Percentiles rank a stretch among this genome's conserved stretches.
phyloP scores from a whole-genome alignment of 2,329 filamentous ascomycete species.

The Ophiocordyceps camponoti-floridani region DNA sequence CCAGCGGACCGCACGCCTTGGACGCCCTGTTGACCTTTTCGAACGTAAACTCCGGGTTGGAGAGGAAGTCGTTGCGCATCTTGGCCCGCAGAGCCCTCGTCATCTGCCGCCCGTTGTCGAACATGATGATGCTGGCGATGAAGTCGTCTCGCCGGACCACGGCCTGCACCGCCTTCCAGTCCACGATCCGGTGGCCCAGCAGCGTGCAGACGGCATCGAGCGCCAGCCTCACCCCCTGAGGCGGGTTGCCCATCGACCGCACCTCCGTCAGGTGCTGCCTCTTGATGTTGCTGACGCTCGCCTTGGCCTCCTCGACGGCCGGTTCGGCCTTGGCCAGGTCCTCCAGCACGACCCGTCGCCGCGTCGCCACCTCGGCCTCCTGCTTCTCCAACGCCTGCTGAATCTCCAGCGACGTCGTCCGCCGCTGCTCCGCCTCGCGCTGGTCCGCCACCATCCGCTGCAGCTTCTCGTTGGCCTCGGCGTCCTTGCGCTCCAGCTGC shows the following conservation, averaged over 20 bases:
- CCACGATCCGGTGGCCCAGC: conserved; percentile 73
- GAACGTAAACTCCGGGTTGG: conserved; percentile 88
- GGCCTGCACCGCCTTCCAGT: conserved; percentile 81
- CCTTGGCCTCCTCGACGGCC: conserved; percentile 80
- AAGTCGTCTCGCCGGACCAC: conserved; percentile 89
- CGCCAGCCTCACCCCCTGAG: conserved; percentile 75
- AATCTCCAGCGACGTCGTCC: conserved; percentile 74
- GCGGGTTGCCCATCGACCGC: conserved; percentile 87
- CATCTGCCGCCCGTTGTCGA: conserved; percentile 92
- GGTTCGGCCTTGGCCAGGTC: conserved; percentile 87
- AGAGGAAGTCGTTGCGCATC: conserved; percentile 86
- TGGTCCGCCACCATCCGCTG: conserved; percentile 96
- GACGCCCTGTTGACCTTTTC: conserved; percentile 92
- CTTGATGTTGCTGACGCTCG: conserved; percentile 97
- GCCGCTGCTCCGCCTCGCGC: conserved; percentile 80
- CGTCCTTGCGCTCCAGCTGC: conserved; percentile 83
- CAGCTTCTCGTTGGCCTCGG: conserved; percentile 91
- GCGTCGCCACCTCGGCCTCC: conserved; percentile 68
- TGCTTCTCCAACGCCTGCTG: conserved; percentile 77
- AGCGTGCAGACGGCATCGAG: conserved; percentile 93
- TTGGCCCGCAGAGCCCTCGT: conserved; percentile 62
- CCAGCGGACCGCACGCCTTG: conserved; percentile 89
- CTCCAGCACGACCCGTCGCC: conserved; percentile 67
- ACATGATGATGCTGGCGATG: conserved; percentile 93
- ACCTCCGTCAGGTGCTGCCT: conserved; percentile 94